phyloP scores from a whole-genome alignment of 305 asterid genomes.

The Nicotiana rustica region DNA sequence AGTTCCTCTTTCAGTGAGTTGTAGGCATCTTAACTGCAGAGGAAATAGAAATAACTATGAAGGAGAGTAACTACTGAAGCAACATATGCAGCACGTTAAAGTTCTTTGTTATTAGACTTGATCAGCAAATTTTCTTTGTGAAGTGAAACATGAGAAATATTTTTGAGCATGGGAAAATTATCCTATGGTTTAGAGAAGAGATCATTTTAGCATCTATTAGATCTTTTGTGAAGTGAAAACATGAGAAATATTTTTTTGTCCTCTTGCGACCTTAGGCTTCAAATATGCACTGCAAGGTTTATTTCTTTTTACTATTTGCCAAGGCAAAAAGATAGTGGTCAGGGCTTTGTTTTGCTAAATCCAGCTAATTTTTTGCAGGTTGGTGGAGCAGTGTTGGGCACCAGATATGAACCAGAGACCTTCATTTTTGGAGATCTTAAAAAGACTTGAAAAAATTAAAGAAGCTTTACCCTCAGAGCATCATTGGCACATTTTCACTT shows the following conservation, averaged over 20 bases:
- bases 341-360: background rate
- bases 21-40: background rate
- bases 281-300: background rate
- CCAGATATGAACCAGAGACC: slow-evolving; percentile 88
- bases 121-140: background rate
- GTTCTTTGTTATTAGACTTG: background rate
- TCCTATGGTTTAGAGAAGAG: background rate
- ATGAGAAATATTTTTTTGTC: background rate
- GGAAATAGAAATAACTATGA: background rate
- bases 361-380: slow-evolving; percentile 47
- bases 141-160: too few relatives aligned
- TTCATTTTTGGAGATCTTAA: slow-evolving; percentile 81
- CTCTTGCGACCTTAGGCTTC: slow-evolving; percentile 4
- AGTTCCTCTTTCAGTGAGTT: slow-evolving; percentile 12
- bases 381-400: slow-evolving; percentile 87
- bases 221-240: slow-evolving; percentile 12
- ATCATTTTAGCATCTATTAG: background rate
- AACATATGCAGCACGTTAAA: background rate
- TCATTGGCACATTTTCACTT: slow-evolving; percentile 74
- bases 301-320: slow-evolving; percentile 26
- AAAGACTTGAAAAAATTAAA: slow-evolving; percentile 74
- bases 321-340: background rate
- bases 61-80: background rate
- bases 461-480: slow-evolving; percentile 63
- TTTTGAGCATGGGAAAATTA: background rate